These are phyloP conservation scores for Trichaptum fuscoviolaceum DNA, from an alignment of 768 basidiomycete genomes.

Conservation along the genomic window DNA sequence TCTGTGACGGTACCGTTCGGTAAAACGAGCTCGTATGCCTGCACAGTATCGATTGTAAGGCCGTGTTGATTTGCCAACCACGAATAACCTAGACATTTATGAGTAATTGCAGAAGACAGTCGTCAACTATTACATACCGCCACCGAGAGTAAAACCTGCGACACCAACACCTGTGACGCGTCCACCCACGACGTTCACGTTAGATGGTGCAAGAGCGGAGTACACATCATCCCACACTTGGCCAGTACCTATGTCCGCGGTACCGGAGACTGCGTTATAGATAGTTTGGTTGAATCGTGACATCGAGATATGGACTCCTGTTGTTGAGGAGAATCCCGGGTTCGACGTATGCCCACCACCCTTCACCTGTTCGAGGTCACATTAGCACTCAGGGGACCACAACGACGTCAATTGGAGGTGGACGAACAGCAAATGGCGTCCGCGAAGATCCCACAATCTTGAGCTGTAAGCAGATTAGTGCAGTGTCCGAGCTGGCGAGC, in stretches of 20 bases:
- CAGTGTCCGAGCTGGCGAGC: not conserved
- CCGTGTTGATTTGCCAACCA: slow-evolving; percentile 15
- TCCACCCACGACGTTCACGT: slow-evolving; percentile 18
- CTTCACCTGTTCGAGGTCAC: slow-evolving; percentile 40
- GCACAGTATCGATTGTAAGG: slow-evolving; percentile 16
- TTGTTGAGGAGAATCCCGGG: slow-evolving; percentile 54
- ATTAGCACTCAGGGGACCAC: not conserved
- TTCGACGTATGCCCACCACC: slow-evolving; percentile 57
- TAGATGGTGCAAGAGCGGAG: slow-evolving; percentile 10
- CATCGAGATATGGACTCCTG: slow-evolving; percentile 57
- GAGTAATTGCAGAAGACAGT: not conserved
- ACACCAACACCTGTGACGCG: slow-evolving; percentile 18
- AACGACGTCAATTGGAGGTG: not conserved
- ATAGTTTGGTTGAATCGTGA: slow-evolving; percentile 33
- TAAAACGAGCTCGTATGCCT: slow-evolving; percentile 17
- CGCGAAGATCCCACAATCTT: slow-evolving; percentile 10
- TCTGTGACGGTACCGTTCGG: slow-evolving; percentile 16
- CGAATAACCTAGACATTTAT: slow-evolving; percentile 12
- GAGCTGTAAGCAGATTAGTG: slow-evolving; percentile 7
- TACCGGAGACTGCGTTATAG: slow-evolving; percentile 7
- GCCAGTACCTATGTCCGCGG: slow-evolving; percentile 16
- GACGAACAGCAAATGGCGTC: slow-evolving; percentile 17
- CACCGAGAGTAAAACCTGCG: slow-evolving; percentile 18
- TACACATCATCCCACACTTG: slow-evolving; percentile 20
- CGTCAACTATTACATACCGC: slow-evolving; percentile 8